These are phyloP conservation scores for Asterionellopsis glacialis DNA, from an alignment of 108 stramenopile genomes.

Conservation along the genomic window DNA sequence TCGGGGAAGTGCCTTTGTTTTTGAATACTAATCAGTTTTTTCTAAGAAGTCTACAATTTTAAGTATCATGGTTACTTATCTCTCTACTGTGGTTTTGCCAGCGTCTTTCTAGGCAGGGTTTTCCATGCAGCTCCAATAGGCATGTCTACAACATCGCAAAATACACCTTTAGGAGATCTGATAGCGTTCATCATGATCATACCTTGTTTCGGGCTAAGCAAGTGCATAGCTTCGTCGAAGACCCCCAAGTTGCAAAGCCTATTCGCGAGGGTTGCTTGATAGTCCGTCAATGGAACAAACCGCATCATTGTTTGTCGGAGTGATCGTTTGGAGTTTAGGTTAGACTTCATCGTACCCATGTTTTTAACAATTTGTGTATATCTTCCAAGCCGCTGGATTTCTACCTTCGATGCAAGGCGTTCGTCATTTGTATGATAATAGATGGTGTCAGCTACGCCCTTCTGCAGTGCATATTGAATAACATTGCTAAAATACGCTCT, in stretches of 20 bases:
- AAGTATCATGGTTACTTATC: no score
- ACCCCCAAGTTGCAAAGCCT: constrained; percentile 9
- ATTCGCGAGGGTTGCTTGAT: constrained; percentile 21
- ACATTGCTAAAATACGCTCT: neutral
- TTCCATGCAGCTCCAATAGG: neutral
- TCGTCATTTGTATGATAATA: constrained; percentile 16
- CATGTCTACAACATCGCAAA: neutral
- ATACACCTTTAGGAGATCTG: neutral
- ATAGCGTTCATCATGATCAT: constrained; percentile 11
- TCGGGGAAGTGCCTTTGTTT: no score
- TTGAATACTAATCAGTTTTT: no score
- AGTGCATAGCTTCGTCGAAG: constrained; percentile 22
- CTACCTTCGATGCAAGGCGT: constrained; percentile 9
- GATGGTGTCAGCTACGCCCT: constrained; percentile 5
- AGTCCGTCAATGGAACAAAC: constrained; percentile 27
- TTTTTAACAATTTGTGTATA: neutral
- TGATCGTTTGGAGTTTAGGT: constrained; percentile 6
- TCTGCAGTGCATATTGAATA: constrained; percentile 9
- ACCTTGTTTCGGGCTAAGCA: constrained; percentile 25
- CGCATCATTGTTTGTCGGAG: constrained; percentile 19
- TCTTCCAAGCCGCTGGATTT: constrained; percentile 1
- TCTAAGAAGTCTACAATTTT: no score
- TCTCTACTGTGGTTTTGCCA: no score
- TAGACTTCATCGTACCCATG: neutral
- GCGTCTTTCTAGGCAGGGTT: neutral